Evolutionary conservation across 78 protist genomes (phyloP).

Genomic region (Isochrysis galbana): DNA sequence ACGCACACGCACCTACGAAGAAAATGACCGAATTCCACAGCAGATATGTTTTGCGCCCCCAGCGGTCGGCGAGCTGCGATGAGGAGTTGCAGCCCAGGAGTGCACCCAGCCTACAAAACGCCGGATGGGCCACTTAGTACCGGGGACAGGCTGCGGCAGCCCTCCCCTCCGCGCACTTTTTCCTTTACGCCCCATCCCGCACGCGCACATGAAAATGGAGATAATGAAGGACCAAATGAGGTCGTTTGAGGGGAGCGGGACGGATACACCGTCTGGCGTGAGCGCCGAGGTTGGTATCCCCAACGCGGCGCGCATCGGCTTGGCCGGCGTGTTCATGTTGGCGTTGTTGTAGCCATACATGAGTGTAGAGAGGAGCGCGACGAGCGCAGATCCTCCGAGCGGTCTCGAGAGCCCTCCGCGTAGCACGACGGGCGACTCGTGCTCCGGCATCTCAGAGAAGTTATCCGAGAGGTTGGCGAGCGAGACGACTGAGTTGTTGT

Average conservation of each 20-base stretch:
- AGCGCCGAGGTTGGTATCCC: neutral
- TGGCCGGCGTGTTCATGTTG: slow-evolving; percentile 1
- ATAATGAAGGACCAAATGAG: neutral
- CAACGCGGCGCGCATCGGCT: neutral
- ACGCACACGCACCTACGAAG: neutral
- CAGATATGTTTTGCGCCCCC: neutral
- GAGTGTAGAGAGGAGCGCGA: neutral
- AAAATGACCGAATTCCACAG: neutral
- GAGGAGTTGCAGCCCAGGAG: slow-evolving; percentile 10
- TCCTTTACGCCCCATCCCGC: neutral
- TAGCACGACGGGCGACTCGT: neutral
- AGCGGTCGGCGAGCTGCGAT: neutral
- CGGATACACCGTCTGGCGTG: neutral
- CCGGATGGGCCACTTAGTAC: neutral
- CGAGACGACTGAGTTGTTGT: neutral
- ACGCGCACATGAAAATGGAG: neutral
- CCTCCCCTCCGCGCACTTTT: neutral
- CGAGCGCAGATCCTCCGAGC: neutral
- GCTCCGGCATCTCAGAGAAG: neutral
- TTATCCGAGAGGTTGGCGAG: neutral
- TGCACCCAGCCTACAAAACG: neutral
- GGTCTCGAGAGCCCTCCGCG: neutral
- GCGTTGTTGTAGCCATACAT: neutral
- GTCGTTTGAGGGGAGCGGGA: neutral
- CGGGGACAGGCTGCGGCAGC: neutral